These are phyloP conservation scores for Cystofilobasidium ferigula DNA, from an alignment of 768 basidiomycete genomes.

Conservation along the genomic window DNA sequence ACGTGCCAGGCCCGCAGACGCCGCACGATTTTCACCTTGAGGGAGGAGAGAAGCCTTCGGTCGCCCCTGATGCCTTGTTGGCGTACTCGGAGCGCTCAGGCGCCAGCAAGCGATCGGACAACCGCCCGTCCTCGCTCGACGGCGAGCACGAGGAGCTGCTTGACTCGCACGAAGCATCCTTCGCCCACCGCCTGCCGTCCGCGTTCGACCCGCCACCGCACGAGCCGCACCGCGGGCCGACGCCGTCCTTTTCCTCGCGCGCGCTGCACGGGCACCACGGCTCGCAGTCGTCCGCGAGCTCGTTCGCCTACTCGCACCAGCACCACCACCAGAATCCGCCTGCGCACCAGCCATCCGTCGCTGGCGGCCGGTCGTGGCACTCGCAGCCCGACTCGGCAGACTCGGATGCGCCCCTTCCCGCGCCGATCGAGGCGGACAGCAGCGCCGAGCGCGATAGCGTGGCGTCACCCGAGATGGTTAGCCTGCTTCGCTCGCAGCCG, in stretches of 20 bases:
- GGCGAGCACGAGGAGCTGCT: slow-evolving; percentile 8
- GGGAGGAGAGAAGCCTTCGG: too few relatives aligned
- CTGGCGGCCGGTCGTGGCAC: not conserved
- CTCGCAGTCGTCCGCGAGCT: not conserved
- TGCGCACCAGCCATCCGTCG: too few relatives aligned
- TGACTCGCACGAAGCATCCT: not conserved
- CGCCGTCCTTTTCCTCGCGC: slow-evolving; percentile 2
- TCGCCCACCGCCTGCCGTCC: not conserved
- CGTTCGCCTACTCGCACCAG: not conserved
- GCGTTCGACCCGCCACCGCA: not conserved
- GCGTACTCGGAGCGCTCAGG: too few relatives aligned
- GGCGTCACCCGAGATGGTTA: too few relatives aligned
- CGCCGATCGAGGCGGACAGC: slow-evolving; percentile 1
- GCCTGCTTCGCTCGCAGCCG: too few relatives aligned
- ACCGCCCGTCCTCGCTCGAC: not conserved
- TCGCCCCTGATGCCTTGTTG: too few relatives aligned
- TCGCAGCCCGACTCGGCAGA: not conserved
- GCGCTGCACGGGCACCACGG: slow-evolving; percentile 18
- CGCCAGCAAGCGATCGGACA: too few relatives aligned
- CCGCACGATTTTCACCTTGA: too few relatives aligned
- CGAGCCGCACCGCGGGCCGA: too few relatives aligned
- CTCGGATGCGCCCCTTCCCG: not conserved
- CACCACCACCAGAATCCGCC: not conserved
- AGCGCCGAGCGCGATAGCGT: too few relatives aligned
- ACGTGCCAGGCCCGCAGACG: not conserved